Conservation (phyloP, 2,329 filamentous ascomycete genomes). For the Alternaria postmessia region DNA sequence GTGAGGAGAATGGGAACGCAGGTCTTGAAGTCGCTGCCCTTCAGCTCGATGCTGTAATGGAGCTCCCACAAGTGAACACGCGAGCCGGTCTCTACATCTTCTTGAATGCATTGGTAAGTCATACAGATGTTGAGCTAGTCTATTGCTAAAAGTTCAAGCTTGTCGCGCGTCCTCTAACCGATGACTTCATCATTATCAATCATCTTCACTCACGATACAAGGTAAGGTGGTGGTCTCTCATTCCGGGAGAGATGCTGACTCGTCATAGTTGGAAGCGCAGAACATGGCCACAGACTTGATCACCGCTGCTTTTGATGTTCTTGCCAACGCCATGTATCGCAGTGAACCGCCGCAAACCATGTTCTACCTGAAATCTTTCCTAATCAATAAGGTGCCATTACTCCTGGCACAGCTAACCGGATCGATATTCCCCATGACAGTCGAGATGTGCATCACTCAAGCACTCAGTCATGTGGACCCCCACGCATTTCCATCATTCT, state of each 20-base stretch:
- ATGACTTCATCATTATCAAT: conserved; percentile 79
- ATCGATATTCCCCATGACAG: conserved; percentile 66
- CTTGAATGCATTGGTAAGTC: conserved; percentile 77
- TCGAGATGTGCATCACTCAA: conserved; percentile 71
- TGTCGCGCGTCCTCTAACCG: conserved; percentile 80
- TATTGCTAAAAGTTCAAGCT: conserved; percentile 65
- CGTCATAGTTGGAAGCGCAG: conserved; percentile 73
- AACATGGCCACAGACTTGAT: conserved; percentile 82
- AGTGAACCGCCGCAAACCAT: conserved; percentile 67
- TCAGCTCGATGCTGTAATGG: conserved; percentile 65
- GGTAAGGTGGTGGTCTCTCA: conserved; percentile 53
- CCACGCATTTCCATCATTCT: conserved; percentile 70
- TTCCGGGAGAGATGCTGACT: conserved; percentile 38
- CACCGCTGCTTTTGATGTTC: conserved; percentile 85
- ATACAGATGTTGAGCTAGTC: neutral
- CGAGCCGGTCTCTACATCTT: conserved; percentile 86
- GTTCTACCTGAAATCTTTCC: conserved; percentile 82
- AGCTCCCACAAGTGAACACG: conserved; percentile 76
- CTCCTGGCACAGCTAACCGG: conserved; percentile 66
- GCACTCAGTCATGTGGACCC: conserved; percentile 70
- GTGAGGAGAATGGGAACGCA: conserved; percentile 51
- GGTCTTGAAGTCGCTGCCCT: conserved; percentile 54
- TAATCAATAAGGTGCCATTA: conserved; percentile 76
- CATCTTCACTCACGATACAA: conserved; percentile 87
- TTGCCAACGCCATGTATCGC: conserved; percentile 85